These are phyloP conservation scores for Chiua virens DNA, from an alignment of 768 basidiomycete genomes.

Conservation along the genomic window DNA sequence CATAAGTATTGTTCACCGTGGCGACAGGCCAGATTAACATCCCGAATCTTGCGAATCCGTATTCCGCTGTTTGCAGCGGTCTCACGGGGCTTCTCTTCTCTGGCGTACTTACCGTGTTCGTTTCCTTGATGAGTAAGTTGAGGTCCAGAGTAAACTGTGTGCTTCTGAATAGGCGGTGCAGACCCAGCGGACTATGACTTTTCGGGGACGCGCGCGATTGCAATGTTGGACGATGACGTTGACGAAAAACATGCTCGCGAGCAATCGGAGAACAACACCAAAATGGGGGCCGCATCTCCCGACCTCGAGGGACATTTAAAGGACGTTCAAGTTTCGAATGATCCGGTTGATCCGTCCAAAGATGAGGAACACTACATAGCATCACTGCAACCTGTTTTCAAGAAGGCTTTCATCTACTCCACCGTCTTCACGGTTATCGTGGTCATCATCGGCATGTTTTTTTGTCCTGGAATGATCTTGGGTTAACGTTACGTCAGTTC, in stretches of 20 bases:
- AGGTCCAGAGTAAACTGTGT: neutral
- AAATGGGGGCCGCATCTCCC: neutral
- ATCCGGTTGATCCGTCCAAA: neutral
- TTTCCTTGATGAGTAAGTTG: constrained; percentile 36
- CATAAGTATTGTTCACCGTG: neutral
- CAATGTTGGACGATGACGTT: constrained; percentile 25
- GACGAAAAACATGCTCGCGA: neutral
- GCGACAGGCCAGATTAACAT: constrained; percentile 36
- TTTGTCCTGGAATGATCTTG: neutral
- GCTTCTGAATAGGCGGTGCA: constrained; percentile 7
- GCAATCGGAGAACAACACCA: neutral
- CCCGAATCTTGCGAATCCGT: constrained; percentile 37
- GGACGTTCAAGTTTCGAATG: neutral
- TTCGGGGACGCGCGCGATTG: constrained; percentile 35
- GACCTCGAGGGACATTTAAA: constrained; percentile 19
- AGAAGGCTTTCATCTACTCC: constrained; percentile 35
- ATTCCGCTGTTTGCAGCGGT: constrained; percentile 41
- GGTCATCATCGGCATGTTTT: constrained; percentile 31
- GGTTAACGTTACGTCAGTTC: constrained; percentile 24
- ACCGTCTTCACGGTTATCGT: constrained; percentile 33
- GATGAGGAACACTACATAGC: constrained; percentile 10
- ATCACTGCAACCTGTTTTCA: constrained; percentile 31
- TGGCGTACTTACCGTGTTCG: constrained; percentile 34
- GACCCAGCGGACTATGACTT: constrained; percentile 41
- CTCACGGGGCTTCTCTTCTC: constrained; percentile 39